phyloP scores from a whole-genome alignment of 2,329 filamentous ascomycete genomes.

The Colletotrichum musae region DNA sequence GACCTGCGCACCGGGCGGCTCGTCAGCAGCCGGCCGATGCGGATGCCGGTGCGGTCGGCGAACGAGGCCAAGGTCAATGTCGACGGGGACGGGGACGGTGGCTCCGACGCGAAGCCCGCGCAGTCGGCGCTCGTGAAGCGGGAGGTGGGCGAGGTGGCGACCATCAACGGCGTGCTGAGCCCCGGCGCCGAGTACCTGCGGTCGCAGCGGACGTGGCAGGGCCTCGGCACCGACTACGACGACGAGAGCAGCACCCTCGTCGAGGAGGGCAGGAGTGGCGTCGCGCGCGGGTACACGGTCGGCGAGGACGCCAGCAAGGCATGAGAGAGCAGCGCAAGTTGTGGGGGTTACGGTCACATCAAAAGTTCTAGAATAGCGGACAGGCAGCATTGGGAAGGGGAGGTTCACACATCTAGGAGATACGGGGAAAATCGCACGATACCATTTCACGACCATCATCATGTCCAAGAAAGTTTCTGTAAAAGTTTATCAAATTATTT shows the following conservation, averaged over 20 bases:
- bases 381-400: neutral
- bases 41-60: slow-evolving; percentile 53
- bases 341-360: neutral
- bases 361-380: neutral
- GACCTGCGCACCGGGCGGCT: slow-evolving; percentile 91
- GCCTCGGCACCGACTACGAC: slow-evolving; percentile 88
- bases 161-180: slow-evolving; percentile 88
- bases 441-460: slow-evolving; percentile 3
- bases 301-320: slow-evolving; percentile 64
- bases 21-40: slow-evolving; percentile 84
- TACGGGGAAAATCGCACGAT: neutral
- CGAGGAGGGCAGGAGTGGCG: slow-evolving; percentile 87
- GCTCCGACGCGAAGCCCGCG: slow-evolving; percentile 42
- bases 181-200: slow-evolving; percentile 91
- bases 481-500: neutral
- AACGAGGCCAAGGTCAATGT: slow-evolving; percentile 30
- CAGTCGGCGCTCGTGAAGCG: slow-evolving; percentile 72
- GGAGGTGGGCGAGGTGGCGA: slow-evolving; percentile 77
- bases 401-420: neutral
- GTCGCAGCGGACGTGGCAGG: slow-evolving; percentile 89
- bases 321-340: neutral
- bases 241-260: slow-evolving; percentile 75
- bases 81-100: slow-evolving; percentile 42
- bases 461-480: neutral
- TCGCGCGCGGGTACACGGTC: slow-evolving; percentile 90